These are phyloP conservation scores for Talaromyces sp. DNA, from an alignment of 2,329 filamentous ascomycete species.

Conservation along the genomic window DNA sequence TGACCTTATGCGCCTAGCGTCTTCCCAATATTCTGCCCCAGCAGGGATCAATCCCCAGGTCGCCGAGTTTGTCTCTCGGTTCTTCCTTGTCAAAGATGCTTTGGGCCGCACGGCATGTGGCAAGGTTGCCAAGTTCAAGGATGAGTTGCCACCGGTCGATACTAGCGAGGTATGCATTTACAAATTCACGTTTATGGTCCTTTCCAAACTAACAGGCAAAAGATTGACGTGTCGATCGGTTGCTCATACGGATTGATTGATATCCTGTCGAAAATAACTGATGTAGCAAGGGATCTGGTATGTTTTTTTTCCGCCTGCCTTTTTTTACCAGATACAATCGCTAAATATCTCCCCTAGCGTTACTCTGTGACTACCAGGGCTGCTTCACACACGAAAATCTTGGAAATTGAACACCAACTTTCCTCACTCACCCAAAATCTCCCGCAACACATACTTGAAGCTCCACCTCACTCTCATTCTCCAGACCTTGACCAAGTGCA, in stretches of 20 bases:
- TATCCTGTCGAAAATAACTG: constrained; percentile 10
- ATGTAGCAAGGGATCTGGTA: constrained; percentile 12
- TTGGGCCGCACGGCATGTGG: constrained; percentile 12
- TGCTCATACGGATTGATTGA: constrained; percentile 12
- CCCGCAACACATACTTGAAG: not conserved
- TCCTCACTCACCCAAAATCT: constrained; percentile 9
- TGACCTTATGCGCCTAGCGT: constrained; percentile 9
- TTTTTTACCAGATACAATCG: not conserved
- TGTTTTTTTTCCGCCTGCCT: not conserved
- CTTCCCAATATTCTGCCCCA: not conserved
- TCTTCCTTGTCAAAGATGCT: constrained; percentile 13
- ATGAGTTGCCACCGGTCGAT: constrained; percentile 6
- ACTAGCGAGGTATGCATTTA: constrained; percentile 7
- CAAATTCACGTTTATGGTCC: not conserved
- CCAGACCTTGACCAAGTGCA: not conserved
- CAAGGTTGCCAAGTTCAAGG: constrained; percentile 11
- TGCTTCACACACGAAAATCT: not conserved
- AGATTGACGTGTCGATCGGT: constrained; percentile 12
- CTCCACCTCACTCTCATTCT: not conserved
- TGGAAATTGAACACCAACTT: constrained; percentile 6
- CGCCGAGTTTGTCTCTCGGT: constrained; percentile 9
- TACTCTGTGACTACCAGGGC: not conserved
- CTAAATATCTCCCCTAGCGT: not conserved
- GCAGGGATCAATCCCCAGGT: constrained; percentile 5
- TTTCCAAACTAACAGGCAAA: not conserved